Evolutionary conservation across 805 yeast species (phyloP), one percentile per base, ranked within the genome.

Genomic region (Ogataea haglerorum): DNA sequence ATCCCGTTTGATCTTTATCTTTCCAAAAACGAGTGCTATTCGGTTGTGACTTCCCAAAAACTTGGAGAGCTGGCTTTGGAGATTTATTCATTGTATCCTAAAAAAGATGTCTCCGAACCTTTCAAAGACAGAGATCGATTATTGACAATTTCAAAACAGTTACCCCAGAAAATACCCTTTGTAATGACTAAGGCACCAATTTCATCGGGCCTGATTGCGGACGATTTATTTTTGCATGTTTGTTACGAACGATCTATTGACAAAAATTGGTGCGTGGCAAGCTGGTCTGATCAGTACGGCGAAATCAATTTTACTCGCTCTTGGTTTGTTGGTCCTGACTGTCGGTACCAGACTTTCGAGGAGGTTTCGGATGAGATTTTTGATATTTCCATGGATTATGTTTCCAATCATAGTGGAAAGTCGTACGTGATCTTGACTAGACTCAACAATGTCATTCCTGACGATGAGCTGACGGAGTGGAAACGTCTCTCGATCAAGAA

Each of bases 271-370:
- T 71, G 88, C 31, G 78, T 81, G 16, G 95, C 87, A 0, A 82
- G 95, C 0, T 88, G 97, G 95, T 72, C 93, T 0, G 96, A 91
- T 54, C 91, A 90, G 35, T 73, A 75, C 57, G 96, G 96, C 0
- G 68, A 69, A 3, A 70, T 77, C 10, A 75, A 80, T 13, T 71
- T 69, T 33, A 73, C 81, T 0, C 81, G 78, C 48, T 73, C 88
- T 0, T 85, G 91, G 90, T 72, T 70, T 50, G 68, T 56, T 14
- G 52, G 49, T 13, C 47, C 54, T 2, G 52, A 47, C 71, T 56
- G 57, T 63, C 50, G 40, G 37, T 17, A 45, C 34, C 52, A 47
- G 49, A 58, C 43, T n/a, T 72, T 78, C 54, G 80, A 80, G 28
- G 65, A 70, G 1, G 77, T 83, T 2, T 74, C 85, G 46, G 78